Evolutionary conservation across 75 land plant species (phyloP).

Genomic region (Larix kaempferi): DNA sequence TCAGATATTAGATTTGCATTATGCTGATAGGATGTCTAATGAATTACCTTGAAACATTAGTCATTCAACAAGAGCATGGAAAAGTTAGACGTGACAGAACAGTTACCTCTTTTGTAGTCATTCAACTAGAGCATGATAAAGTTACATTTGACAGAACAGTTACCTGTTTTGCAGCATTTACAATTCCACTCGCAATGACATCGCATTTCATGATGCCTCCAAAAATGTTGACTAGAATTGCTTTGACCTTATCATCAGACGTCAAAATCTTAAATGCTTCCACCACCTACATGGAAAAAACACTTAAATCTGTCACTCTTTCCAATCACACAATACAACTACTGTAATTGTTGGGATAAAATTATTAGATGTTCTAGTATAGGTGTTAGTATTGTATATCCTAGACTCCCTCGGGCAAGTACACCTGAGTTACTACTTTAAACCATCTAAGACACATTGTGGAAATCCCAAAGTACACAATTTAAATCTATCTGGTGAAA

Average conservation of each 20-base stretch:
- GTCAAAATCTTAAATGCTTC: conserved; percentile 97
- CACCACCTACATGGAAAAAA: conserved; percentile 59
- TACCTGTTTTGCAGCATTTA: conserved; percentile 99
- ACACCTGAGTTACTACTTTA: background rate
- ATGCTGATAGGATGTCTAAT: too few species aligned
- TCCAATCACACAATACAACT: background rate
- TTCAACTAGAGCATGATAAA: too few species aligned
- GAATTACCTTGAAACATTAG: too few species aligned
- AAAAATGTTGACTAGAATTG: conserved; percentile 97
- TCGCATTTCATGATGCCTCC: conserved; percentile 99
- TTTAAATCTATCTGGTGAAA: background rate
- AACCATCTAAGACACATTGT: background rate
- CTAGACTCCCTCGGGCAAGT: background rate
- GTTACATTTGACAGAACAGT: background rate
- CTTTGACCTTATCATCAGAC: conserved; percentile 89
- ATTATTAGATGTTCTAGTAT: background rate
- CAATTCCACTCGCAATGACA: conserved; percentile 98
- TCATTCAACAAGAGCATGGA: too few species aligned
- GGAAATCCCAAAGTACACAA: background rate
- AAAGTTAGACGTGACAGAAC: too few species aligned
- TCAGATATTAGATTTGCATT: too few species aligned
- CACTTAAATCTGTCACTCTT: background rate
- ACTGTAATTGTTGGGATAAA: background rate
- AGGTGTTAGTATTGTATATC: background rate
- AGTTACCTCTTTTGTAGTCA: too few species aligned